phyloP scores from a whole-genome alignment of 2,329 filamentous ascomycete species.

The Hymenoscyphus scutula region DNA sequence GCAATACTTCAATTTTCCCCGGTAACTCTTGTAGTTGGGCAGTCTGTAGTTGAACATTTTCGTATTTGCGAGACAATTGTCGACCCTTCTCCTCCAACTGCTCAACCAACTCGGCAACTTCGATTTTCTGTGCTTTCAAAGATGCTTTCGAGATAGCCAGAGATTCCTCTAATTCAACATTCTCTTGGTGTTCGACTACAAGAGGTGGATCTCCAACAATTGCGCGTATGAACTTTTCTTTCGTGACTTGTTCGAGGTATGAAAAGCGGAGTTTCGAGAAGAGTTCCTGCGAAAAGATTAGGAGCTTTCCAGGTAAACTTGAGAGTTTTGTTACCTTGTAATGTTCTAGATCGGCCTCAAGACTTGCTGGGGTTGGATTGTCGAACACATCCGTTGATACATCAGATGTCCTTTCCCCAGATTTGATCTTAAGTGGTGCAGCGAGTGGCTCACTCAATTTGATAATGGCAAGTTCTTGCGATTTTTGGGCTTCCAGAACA shows the following conservation, averaged over 20 bases:
- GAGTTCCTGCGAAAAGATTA: conserved; percentile 57
- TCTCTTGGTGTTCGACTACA: conserved; percentile 79
- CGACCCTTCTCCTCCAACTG: conserved; percentile 66
- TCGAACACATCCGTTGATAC: conserved; percentile 64
- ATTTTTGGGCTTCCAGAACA: conserved; percentile 53
- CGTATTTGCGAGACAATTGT: conserved; percentile 55
- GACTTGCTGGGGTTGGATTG: conserved; percentile 68
- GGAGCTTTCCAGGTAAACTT: conserved; percentile 1
- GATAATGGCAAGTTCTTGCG: conserved; percentile 69
- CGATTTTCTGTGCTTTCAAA: conserved; percentile 75
- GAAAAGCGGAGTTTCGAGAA: conserved; percentile 96
- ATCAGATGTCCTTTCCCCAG: conserved; percentile 64
- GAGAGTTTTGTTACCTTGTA: conserved; percentile 61
- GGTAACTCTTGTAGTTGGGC: conserved; percentile 52
- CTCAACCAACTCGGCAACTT: conserved; percentile 70
- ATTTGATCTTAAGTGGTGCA: conserved; percentile 45
- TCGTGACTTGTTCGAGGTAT: conserved; percentile 97
- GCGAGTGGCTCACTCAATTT: conserved; percentile 74
- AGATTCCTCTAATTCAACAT: conserved; percentile 71
- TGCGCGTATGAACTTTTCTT: conserved; percentile 93
- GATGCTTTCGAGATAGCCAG: conserved; percentile 68
- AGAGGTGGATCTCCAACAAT: conserved; percentile 89
- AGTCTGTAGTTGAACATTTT: conserved; percentile 49
- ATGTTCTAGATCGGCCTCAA: conserved; percentile 81
- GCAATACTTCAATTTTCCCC: conserved; percentile 46